Base-by-base conservation (phyloP, 805 yeast species). In the Saccharomyces jurei region DNA sequence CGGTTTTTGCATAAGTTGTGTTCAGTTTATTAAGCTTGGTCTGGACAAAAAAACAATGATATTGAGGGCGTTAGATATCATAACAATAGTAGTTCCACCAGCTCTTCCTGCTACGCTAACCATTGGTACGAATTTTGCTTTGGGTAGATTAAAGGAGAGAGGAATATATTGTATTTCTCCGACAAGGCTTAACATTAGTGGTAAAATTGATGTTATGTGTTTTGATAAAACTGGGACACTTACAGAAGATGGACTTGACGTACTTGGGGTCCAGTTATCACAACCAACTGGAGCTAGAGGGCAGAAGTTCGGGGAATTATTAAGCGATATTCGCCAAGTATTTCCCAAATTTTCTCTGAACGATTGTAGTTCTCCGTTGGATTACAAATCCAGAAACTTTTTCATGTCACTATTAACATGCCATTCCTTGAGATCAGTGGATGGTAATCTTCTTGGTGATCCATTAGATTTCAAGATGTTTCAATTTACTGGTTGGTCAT, bases 161-260 rank as follows among this genome's bases (percentile, higher is more conserved):
- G 74, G 80, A 46, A 84, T 95, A 1, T 94, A 84, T 63, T 94
- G 99, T 69, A 92, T 92, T 54, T 83, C 97, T 1, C 99, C 99
- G 2, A 88, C 94, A 1, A 79, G 96, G 56, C 94, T 95, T 49
- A 94, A 94, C 65, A 84, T 94, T n/a, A 97, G 96, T 36, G 99
- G 99, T 9, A 90, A 94, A 62, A 67, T 94, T 27, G 97, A 92
- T 66, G 81, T 88, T 3, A 76, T 89, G 65, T 90, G 96, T 64
- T 94, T 94, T 70, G 99, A 94, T 73, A 94, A 94, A 67, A 94
- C 99, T 0, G 99, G 99, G 2, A 94, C 99, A 0, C 74, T 94
- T 58, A 94, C 99, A 0, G 98, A 94, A 65, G 99, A 94, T 67
- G 98, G 98, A 0, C 75, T 94, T 41, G 98, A 92, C 67, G 88